These are phyloP conservation scores for Citrus maxima DNA, from an alignment of 345 rosid species.

Conservation along the genomic window DNA sequence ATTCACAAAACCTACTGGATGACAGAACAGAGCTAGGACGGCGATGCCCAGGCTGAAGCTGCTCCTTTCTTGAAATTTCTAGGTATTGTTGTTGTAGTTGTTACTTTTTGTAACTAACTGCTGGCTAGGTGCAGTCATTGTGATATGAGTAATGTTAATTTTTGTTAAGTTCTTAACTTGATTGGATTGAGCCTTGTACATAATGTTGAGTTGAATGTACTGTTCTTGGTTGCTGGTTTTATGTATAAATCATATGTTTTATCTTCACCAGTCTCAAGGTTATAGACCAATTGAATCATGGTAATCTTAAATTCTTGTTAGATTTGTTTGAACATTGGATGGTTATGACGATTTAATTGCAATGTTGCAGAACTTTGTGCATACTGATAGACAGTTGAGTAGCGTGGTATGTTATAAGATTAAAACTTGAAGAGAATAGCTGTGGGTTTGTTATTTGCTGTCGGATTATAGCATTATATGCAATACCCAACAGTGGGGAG, in stretches of 20 bases:
- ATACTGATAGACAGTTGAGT: neutral
- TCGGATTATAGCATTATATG: neutral
- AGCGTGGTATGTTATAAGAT: neutral
- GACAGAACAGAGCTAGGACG: neutral
- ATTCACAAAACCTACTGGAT: neutral
- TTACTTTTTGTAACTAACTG: slow-evolving; percentile 13
- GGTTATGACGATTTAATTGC: neutral
- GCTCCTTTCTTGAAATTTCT: slow-evolving; percentile 5
- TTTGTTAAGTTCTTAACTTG: neutral
- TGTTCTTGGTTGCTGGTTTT: neutral
- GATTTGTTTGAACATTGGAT: neutral
- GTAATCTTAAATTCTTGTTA: neutral
- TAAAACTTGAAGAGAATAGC: neutral
- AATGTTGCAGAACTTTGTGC: neutral
- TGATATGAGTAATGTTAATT: slow-evolving; percentile 10
- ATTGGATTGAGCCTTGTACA: neutral
- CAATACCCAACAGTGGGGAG: neutral
- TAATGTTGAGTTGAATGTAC: neutral
- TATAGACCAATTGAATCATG: neutral
- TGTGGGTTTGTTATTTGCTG: neutral
- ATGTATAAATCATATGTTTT: neutral
- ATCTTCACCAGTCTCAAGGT: neutral
- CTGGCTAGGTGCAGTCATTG: slow-evolving; percentile 14
- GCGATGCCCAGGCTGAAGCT: neutral
- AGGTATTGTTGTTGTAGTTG: slow-evolving; percentile 6